These are phyloP conservation scores for Pichia paraexigua DNA, from an alignment of 805 yeast species.

Conservation along the genomic window DNA sequence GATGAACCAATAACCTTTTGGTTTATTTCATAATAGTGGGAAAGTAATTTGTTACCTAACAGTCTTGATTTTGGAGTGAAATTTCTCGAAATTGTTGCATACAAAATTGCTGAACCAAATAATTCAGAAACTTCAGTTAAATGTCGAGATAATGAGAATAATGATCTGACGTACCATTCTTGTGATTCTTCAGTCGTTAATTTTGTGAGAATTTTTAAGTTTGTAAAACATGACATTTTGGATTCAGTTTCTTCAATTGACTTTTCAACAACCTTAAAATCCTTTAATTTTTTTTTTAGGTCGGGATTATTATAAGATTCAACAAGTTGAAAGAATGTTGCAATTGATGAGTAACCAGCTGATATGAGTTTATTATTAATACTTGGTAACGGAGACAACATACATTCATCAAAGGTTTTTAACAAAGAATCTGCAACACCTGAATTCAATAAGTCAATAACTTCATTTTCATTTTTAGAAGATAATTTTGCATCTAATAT, in stretches of 20 bases:
- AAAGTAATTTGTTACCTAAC: slow-evolving; percentile 28
- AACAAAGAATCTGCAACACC: slow-evolving; percentile 10
- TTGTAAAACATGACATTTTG: slow-evolving; percentile 39
- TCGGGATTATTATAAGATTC: slow-evolving; percentile 6
- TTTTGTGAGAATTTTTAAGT: slow-evolving; percentile 43
- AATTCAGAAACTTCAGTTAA: slow-evolving; percentile 13
- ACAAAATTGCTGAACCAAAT: slow-evolving; percentile 45
- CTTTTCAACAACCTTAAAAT: slow-evolving; percentile 26
- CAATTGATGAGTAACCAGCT: slow-evolving; percentile 44
- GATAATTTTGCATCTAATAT: slow-evolving; percentile 12
- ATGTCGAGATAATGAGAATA: slow-evolving; percentile 27
- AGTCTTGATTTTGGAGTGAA: slow-evolving; percentile 31
- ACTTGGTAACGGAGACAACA: slow-evolving; percentile 45
- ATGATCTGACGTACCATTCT: slow-evolving; percentile 44
- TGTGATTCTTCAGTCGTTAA: slow-evolving; percentile 38
- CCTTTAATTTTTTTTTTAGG: slow-evolving; percentile 14
- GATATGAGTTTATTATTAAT: slow-evolving; percentile 44
- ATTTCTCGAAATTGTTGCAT: slow-evolving; percentile 35
- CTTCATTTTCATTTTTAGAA: background rate
- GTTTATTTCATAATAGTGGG: slow-evolving; percentile 24
- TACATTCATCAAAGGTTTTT: slow-evolving; percentile 33
- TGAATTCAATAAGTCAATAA: slow-evolving; percentile 6
- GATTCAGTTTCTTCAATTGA: slow-evolving; percentile 23
- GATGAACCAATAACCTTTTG: slow-evolving; percentile 37
- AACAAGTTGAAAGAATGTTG: slow-evolving; percentile 16